These are phyloP conservation scores for Mucor racemosus DNA, from an alignment of 371 early-diverging fungal genomes.

Conservation along the genomic window DNA sequence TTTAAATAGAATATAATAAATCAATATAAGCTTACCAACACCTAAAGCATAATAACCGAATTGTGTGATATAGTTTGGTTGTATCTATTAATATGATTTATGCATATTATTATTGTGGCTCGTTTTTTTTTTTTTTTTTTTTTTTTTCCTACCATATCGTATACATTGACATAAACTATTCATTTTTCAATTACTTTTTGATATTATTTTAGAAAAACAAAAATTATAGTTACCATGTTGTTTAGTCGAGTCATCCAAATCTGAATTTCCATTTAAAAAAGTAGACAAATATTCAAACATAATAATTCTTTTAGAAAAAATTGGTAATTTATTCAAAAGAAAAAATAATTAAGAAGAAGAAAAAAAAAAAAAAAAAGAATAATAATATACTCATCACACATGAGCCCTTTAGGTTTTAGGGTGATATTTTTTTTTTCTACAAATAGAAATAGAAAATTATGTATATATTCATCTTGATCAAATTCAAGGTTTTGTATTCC, in stretches of 20 bases:
- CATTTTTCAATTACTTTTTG: too few relatives aligned
- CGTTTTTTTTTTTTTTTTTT: not conserved
- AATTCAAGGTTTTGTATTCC: too few relatives aligned
- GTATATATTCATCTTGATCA: too few relatives aligned
- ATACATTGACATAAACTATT: slow-evolving; percentile 23
- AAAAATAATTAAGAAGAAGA: not conserved
- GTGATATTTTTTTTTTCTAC: too few relatives aligned
- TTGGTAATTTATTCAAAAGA: too few relatives aligned
- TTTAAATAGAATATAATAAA: not conserved
- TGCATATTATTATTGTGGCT: slow-evolving; percentile 36
- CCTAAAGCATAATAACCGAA: slow-evolving; percentile 58
- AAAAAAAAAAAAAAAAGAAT: too few relatives aligned
- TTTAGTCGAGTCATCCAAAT: slow-evolving; percentile 9
- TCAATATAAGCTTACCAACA: slow-evolving; percentile 33
- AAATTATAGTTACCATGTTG: slow-evolving; percentile 9
- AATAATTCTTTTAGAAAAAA: too few relatives aligned
- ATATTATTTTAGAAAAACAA: not conserved
- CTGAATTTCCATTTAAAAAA: not conserved
- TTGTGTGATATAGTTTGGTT: slow-evolving; percentile 42
- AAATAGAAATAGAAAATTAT: too few relatives aligned
- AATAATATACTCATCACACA: too few relatives aligned
- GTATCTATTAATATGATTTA: too few relatives aligned
- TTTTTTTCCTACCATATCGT: slow-evolving; percentile 3
- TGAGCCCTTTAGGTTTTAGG: too few relatives aligned
- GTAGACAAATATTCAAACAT: slow-evolving; percentile 18